These are phyloP conservation scores for Oryza officinalis DNA, from an alignment of 176 grass and related monocot genomes.

Conservation along the genomic window DNA sequence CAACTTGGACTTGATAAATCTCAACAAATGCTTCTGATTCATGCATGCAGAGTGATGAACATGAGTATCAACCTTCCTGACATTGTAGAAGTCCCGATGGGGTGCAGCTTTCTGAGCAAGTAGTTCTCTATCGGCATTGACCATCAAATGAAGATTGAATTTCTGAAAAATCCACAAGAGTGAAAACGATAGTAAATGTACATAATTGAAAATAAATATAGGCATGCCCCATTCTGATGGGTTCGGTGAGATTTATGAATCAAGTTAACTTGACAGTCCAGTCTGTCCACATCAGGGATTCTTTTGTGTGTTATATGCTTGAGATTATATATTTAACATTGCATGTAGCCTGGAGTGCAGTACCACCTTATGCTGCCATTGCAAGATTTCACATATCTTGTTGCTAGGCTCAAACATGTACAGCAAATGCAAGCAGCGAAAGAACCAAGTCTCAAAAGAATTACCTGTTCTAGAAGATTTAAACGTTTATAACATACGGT, in stretches of 20 bases:
- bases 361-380: background rate
- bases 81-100: constrained; percentile 93
- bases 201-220: background rate
- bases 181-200: constrained; percentile 12
- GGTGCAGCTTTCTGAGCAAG: constrained; percentile 98
- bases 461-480: constrained; percentile 92
- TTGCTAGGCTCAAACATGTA: background rate
- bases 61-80: constrained; percentile 98
- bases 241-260: constrained; percentile 33
- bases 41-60: constrained; percentile 99
- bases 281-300: background rate
- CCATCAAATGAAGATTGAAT: constrained; percentile 98
- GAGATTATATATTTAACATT: background rate
- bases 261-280: constrained; percentile 11
- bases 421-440: background rate
- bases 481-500: constrained; percentile 86
- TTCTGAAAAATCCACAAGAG: constrained; percentile 57
- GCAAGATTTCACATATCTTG: background rate
- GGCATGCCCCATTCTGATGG: background rate
- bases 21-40: constrained; percentile 96
- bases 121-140: constrained; percentile 93
- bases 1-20: constrained; percentile 96
- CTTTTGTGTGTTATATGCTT: no score
- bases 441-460: constrained; percentile 4
- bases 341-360: background rate